Base-by-base conservation (phyloP, 2,329 filamentous ascomycete genomes). In the Fusarium albosuccineum region DNA sequence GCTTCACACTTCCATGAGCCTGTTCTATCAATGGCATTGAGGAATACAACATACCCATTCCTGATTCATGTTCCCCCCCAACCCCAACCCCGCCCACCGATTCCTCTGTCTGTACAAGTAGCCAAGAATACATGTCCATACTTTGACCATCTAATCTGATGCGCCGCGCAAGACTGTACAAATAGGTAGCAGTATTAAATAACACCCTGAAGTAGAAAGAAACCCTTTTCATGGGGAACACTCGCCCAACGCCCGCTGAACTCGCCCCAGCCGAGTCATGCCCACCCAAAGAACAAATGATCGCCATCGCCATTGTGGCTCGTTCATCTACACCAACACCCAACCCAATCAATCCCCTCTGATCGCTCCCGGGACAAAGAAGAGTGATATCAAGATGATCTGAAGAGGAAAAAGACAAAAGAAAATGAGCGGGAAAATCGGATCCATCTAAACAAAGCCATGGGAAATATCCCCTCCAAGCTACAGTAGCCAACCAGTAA, bases 221-320 rank as follows among this genome's bases (percentile, higher is more conserved):
- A n/a, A 51, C 45, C 52, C 60, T n/a, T 29, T 2, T 11, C 9
- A 33, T 17, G 56, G 34, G 53, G 34, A 62, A 48, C 16, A 27
- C 49, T 58, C 37, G 44, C 53, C 66, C 60, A 73, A 73, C 70
- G 70, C 70, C 70, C 55, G 66, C 68, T 72, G 59, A 65, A 59
- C 22, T 59, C 64, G 56, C 64, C 48, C 59, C 44, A 40, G 50
- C 46, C 37, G 44, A 55, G 55, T 36, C 39, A 58, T 57, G 48
- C 51, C 55, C 49, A 26, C 57, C 53, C 51, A 60, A 46, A 54
- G 10, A 68, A 62, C 53, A 49, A 26, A 34, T 33, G 17, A 40
- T 62, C 57, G 51, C 62, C 49, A 49, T 62, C 27, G 53, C 55
- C 54, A 36, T 56, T 61, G 71, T 62, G 56, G 62, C 66, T 65